Evolutionary conservation across 2,329 filamentous ascomycete species (phyloP), one percentile per base, ranked within the genome.

Genomic region (Epicoccum sorghinum): DNA sequence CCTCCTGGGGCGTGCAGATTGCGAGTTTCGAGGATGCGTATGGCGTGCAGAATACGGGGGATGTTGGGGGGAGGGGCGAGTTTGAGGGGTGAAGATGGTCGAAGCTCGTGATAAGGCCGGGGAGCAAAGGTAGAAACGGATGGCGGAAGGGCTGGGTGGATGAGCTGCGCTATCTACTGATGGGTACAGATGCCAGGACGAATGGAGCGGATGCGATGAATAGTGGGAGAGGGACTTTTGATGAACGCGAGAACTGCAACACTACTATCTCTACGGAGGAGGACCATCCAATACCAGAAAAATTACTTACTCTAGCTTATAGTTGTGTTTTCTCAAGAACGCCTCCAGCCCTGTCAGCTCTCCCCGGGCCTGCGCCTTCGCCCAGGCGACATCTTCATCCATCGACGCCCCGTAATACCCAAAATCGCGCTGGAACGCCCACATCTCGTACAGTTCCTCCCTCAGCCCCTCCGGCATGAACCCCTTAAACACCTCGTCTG

Each of bases 21-120:
- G 65, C 74, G 40, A 72, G 60, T 39, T 75, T 68, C 49, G 72
- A 76, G 43, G 75, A 77, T 56, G 59, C 60, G 29, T 75, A 73
- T 60, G 73, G 68, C 0, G 69, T 69, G 5, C 61, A 65, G 49
- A 70, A 72, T 47, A 60, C 62, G 46, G 59, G 39, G 46, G 70
- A 73, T 70, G 62, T 72, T 12, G 71, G 71, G 14, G 67, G 59
- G 9, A 52, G 61, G 13, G 43, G 49, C 29, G 65, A 71, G 38
- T 72, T 72, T 53, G 71, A 71, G 42, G 70, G 65, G 18, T 73
- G 58, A 67, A 35, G 10, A 9, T n/a, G n/a, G n/a, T n/a, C n/a
- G n/a, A n/a, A n/a, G n/a, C n/a, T n/a, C n/a, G n/a, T n/a, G n/a
- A n/a, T n/a, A n/a, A n/a, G n/a, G n/a, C n/a, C n/a, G n/a, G n/a